A percentile compares a stretch with the other conserved stretches of the same genome.
Conservation (phyloP, 345 rosid genomes). For the Bruguiera sexangula region DNA sequence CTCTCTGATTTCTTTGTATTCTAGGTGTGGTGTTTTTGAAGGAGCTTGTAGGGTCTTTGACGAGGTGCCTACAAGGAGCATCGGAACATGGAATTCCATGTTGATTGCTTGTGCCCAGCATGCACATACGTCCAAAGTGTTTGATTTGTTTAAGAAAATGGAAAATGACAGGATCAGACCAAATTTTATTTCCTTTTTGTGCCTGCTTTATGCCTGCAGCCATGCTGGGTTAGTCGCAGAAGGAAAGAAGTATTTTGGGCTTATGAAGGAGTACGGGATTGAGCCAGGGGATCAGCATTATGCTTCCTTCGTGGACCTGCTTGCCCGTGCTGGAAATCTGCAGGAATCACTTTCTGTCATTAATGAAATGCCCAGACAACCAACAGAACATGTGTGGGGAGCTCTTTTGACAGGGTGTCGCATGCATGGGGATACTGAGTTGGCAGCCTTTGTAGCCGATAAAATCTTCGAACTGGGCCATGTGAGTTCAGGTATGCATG, state of each 20-base stretch:
- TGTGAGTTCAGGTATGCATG: constrained; percentile 68
- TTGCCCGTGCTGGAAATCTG: constrained; percentile 79
- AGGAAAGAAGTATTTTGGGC: constrained; percentile 61
- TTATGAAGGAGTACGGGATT: constrained; percentile 61
- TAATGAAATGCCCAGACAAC: constrained; percentile 55
- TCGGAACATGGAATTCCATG: constrained; percentile 91
- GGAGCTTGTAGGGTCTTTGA: constrained; percentile 55
- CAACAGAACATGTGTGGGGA: constrained; percentile 86
- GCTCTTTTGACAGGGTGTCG: constrained; percentile 81
- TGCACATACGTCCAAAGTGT: constrained; percentile 42
- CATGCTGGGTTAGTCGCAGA: constrained; percentile 70
- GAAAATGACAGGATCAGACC: constrained; percentile 53
- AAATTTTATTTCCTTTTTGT: constrained; percentile 74
- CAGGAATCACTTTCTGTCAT: constrained; percentile 61
- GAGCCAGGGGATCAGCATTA: constrained; percentile 79
- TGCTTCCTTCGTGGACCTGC: constrained; percentile 74
- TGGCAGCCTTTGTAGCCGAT: constrained; percentile 82
- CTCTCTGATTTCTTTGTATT: constrained; percentile 73
- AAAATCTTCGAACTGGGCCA: constrained; percentile 60
- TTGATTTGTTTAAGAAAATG: constrained; percentile 59
- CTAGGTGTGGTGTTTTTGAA: constrained; percentile 69
- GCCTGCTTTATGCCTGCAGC: constrained; percentile 82
- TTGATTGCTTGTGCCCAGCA: constrained; percentile 82
- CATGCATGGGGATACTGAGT: constrained; percentile 60
- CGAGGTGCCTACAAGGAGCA: constrained; percentile 55